Percentiles rank a stretch among this genome's conserved stretches.
Conservation (phyloP, 768 basidiomycete species). For the Boletellus ananiceps region DNA sequence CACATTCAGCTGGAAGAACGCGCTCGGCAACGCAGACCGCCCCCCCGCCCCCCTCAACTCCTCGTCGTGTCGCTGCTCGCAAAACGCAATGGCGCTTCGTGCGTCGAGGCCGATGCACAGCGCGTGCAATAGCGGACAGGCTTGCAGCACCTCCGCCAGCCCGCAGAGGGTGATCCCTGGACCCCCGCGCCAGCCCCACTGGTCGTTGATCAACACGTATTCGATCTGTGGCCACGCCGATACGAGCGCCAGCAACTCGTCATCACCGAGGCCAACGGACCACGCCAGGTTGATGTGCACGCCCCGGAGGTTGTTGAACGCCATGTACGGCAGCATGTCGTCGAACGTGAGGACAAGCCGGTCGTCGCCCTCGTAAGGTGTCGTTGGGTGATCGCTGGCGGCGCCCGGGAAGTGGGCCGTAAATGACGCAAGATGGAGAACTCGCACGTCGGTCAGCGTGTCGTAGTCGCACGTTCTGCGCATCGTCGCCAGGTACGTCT, state of each 20-base stretch:
- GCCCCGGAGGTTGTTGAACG: not conserved
- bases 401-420: not conserved
- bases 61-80: not conserved
- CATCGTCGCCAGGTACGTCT: not conserved
- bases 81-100: not conserved
- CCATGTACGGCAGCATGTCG: not conserved
- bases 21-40: not conserved
- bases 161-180: constrained; percentile 3
- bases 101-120: constrained; percentile 8
- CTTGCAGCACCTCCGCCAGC: not conserved
- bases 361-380: not conserved
- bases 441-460: not conserved
- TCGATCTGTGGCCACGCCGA: constrained; percentile 7
- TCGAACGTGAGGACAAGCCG: not conserved
- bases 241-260: constrained; percentile 5
- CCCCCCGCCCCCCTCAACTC: not conserved
- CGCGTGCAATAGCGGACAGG: not conserved
- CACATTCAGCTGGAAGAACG: not conserved
- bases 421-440: not conserved
- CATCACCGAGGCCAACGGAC: constrained; percentile 1
- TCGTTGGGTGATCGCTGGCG: not conserved
- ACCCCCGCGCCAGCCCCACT: constrained; percentile 7
- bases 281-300: constrained; percentile 4
- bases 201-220: constrained; percentile 6
- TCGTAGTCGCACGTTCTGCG: not conserved